Conservation (phyloP, 306 rosid genomes). For the Fagus crenata region DNA sequence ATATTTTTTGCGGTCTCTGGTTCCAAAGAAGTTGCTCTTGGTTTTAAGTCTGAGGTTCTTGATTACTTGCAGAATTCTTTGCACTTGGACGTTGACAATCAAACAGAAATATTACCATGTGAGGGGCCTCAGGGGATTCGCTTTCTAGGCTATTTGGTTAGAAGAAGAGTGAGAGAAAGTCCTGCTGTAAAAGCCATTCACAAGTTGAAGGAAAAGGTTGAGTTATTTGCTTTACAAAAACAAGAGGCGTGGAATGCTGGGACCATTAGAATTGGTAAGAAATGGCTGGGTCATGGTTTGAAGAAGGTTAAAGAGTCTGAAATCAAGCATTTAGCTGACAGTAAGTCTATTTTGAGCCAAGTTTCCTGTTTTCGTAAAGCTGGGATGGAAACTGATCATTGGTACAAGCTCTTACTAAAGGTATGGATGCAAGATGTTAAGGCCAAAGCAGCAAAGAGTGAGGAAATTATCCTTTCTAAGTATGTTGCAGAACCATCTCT, state of each 20-base stretch:
- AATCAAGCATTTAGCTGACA: conserved; percentile 69
- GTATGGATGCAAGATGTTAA: conserved; percentile 77
- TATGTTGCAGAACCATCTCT: conserved; percentile 67
- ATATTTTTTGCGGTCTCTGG: conserved; percentile 72
- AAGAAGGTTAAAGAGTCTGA: conserved; percentile 93
- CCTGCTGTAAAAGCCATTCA: conserved; percentile 75
- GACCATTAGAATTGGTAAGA: conserved; percentile 72
- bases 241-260: conserved; percentile 74
- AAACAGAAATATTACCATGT: conserved; percentile 55
- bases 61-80: conserved; percentile 57
- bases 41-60: conserved; percentile 59
- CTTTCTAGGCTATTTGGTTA: conserved; percentile 65
- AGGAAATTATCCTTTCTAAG: conserved; percentile 63
- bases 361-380: conserved; percentile 68
- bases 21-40: conserved; percentile 62
- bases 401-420: conserved; percentile 79
- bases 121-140: conserved; percentile 43
- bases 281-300: conserved; percentile 89
- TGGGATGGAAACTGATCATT: conserved; percentile 96
- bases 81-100: conserved; percentile 60
- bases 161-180: conserved; percentile 57
- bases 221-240: conserved; percentile 68
- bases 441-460: conserved; percentile 54
- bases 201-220: conserved; percentile 79
- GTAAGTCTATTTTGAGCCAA: conserved; percentile 52